A percentile compares a stretch with the other conserved stretches of the same genome.
These are phyloP conservation scores for Thermochaetoides thermophila DNA, from an alignment of 495 filamentous ascomycete species.

Conservation along the genomic window DNA sequence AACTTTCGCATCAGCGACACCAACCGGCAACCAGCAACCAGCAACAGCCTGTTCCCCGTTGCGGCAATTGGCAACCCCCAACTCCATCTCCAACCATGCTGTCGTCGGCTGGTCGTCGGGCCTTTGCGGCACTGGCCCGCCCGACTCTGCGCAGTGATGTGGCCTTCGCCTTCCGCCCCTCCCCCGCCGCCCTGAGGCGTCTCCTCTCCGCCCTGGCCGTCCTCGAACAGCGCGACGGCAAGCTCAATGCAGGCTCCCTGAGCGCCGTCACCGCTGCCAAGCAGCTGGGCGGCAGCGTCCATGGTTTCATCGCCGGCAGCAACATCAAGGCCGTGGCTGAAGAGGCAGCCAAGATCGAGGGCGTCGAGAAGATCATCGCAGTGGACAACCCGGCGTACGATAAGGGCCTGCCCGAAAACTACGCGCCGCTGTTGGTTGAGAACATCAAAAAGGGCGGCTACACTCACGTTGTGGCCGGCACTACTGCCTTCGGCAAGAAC, in stretches of 20 bases:
- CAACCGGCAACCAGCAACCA: neutral
- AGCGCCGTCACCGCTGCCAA: constrained; percentile 75
- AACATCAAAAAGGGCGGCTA: constrained; percentile 90
- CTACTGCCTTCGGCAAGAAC: constrained; percentile 95
- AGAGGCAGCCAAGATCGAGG: constrained; percentile 77
- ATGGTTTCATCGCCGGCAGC: constrained; percentile 76
- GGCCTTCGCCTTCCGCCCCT: constrained; percentile 13
- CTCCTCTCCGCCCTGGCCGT: constrained; percentile 79
- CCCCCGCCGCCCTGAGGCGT: constrained; percentile 40
- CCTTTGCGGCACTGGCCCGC: constrained; percentile 16
- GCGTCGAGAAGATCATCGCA: constrained; percentile 77
- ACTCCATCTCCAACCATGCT: constrained; percentile 13
- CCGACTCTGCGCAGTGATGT: constrained; percentile 12
- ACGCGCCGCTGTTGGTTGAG: constrained; percentile 78
- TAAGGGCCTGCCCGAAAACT: constrained; percentile 88
- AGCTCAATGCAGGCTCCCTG: constrained; percentile 67
- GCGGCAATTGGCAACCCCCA: neutral
- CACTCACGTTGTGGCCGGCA: constrained; percentile 78
- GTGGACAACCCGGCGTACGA: constrained; percentile 48
- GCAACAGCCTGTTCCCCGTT: neutral
- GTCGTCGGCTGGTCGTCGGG: constrained; percentile 14
- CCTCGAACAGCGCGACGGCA: constrained; percentile 85
- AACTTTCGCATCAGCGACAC: neutral
- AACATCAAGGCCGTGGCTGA: constrained; percentile 67
- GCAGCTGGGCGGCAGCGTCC: constrained; percentile 73